Evolutionary conservation across 2,329 filamentous ascomycete genomes (phyloP).

Genomic region (Thielaviopsis musarum): DNA sequence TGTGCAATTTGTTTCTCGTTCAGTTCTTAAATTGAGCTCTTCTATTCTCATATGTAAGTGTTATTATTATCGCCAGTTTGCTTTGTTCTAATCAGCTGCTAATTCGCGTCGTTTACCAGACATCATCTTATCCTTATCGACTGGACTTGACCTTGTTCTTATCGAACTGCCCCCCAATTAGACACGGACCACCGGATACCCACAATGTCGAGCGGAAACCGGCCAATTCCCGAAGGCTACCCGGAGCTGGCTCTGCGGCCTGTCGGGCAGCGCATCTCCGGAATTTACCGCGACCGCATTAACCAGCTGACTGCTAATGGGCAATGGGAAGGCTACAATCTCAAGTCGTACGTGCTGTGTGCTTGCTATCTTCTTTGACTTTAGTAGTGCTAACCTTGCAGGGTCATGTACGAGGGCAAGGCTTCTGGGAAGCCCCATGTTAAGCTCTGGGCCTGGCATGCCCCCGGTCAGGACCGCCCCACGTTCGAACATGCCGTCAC

Average conservation of each 20-base stretch:
- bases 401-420: slow-evolving; percentile 55
- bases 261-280: slow-evolving; percentile 63
- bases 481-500: slow-evolving; percentile 50
- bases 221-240: slow-evolving; percentile 20
- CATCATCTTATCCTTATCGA: too few relatives aligned
- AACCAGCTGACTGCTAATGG: slow-evolving; percentile 62
- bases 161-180: too few relatives aligned
- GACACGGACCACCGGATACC: neutral
- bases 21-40: too few relatives aligned
- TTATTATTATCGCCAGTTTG: too few relatives aligned
- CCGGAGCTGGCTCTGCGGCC: slow-evolving; percentile 34
- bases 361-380: neutral
- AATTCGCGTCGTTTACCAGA: too few relatives aligned
- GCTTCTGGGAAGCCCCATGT: slow-evolving; percentile 57
- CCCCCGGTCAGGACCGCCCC: slow-evolving; percentile 62
- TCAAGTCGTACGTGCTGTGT: slow-evolving; percentile 41
- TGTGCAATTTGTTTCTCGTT: too few relatives aligned
- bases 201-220: neutral
- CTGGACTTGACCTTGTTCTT: too few relatives aligned
- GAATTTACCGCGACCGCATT: slow-evolving; percentile 74
- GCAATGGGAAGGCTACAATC: slow-evolving; percentile 61
- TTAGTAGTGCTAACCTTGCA: slow-evolving; percentile 17
- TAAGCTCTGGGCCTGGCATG: slow-evolving; percentile 73
- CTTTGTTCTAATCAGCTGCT: too few relatives aligned
- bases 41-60: too few relatives aligned